phyloP scores from a whole-genome alignment of 2,329 filamentous ascomycete species.

The Cladosporium sphaerospermum region DNA sequence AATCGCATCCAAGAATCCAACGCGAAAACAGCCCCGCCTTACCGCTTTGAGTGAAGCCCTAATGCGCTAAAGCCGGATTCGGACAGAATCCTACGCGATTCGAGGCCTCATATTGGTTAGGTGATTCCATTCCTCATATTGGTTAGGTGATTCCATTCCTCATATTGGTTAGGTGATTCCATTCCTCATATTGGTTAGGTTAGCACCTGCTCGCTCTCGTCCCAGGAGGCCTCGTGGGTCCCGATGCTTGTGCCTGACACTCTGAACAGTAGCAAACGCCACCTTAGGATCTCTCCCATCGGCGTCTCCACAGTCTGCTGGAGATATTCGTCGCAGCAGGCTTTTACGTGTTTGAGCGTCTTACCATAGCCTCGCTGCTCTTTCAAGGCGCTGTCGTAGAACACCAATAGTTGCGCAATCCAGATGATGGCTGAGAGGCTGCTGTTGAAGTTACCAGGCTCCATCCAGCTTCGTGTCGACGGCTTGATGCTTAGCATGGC shows the following conservation, averaged over 20 bases:
- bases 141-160: too few species aligned
- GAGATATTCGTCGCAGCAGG: conserved; percentile 6
- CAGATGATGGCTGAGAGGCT: conserved; percentile 11
- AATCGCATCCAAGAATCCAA: too few species aligned
- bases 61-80: too few species aligned
- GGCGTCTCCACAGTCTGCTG: conserved; percentile 13
- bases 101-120: too few species aligned
- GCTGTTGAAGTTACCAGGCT: conserved; percentile 15
- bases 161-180: too few species aligned
- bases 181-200: too few species aligned
- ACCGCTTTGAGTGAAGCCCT: too few species aligned
- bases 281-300: conserved; percentile 13
- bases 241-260: conserved; percentile 8
- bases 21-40: too few species aligned
- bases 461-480: conserved; percentile 12
- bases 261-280: conserved; percentile 12
- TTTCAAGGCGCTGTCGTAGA: conserved; percentile 11
- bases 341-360: conserved; percentile 10
- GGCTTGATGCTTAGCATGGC: conserved; percentile 15
- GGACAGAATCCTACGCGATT: too few species aligned
- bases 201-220: conserved; percentile 10
- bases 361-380: conserved; percentile 3
- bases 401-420: conserved; percentile 12
- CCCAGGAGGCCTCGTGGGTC: conserved; percentile 5
- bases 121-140: too few species aligned